Conservation (phyloP, 345 rosid species). For the Lepidium didymum region DNA sequence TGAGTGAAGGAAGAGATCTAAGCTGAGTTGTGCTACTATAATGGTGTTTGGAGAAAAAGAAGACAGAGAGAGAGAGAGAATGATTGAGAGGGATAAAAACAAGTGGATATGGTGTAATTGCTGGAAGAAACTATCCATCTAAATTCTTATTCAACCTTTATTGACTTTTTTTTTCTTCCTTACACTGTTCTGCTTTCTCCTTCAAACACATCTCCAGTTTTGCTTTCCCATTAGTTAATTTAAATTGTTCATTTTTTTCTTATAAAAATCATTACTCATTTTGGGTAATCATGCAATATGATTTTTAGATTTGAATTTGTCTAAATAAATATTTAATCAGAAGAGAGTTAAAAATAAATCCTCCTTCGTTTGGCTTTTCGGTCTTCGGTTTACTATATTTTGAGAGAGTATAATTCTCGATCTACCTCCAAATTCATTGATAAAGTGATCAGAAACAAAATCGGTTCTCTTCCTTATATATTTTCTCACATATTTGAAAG, state of each 20-base stretch:
- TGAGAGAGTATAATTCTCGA: too few relatives aligned
- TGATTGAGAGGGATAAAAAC: constrained; percentile 25
- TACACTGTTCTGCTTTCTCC: constrained; percentile 6
- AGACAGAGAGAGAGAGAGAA: not conserved
- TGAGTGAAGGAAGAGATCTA: constrained; percentile 17
- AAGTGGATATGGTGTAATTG: constrained; percentile 29
- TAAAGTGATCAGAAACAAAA: too few relatives aligned
- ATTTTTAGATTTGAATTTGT: too few relatives aligned
- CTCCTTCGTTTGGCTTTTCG: too few relatives aligned
- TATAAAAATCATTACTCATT: not conserved
- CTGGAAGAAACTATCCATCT: constrained; percentile 8
- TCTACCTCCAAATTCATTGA: too few relatives aligned
- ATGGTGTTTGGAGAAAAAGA: constrained; percentile 12
- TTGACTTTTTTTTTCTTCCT: constrained; percentile 18
- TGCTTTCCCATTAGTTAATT: not conserved
- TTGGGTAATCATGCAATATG: not conserved
- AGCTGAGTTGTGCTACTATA: not conserved
- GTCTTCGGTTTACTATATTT: too few relatives aligned
- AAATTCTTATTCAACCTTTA: constrained; percentile 15
- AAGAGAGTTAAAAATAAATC: too few relatives aligned
- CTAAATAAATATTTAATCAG: too few relatives aligned
- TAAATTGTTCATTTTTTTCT: not conserved
- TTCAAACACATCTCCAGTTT: not conserved
- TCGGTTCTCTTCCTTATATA: too few relatives aligned
- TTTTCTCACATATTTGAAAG: too few relatives aligned